These are phyloP conservation scores for Plasmodium fragile DNA, from an alignment of 169 alveolate species.

Conservation along the genomic window DNA sequence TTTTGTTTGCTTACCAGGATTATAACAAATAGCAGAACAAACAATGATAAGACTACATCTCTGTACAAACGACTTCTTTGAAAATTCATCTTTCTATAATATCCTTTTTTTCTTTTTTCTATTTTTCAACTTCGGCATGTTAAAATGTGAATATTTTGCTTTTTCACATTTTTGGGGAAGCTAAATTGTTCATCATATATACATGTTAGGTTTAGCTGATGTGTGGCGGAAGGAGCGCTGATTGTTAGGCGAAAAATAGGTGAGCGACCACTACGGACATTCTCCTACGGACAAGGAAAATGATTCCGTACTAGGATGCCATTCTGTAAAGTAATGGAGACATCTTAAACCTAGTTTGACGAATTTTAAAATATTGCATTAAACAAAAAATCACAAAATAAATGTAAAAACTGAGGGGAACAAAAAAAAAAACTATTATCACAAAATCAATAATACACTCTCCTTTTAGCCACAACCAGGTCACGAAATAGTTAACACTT, in stretches of 20 bases:
- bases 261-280: background rate
- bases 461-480: background rate
- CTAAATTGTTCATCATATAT: background rate
- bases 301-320: background rate
- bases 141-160: background rate
- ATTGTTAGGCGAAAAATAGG: background rate
- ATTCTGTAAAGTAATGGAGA: background rate
- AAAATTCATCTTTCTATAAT: background rate
- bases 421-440: background rate
- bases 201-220: background rate
- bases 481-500: background rate
- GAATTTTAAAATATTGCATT: background rate
- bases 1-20: background rate
- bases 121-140: background rate
- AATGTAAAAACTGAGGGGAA: background rate
- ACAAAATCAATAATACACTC: background rate
- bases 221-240: background rate
- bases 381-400: background rate
- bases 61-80: background rate
- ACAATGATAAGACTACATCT: background rate
- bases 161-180: background rate
- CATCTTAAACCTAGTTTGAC: background rate
- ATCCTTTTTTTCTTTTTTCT: background rate
- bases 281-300: background rate
- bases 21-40: background rate